A percentile compares a stretch with the other conserved stretches of the same genome.
These are phyloP conservation scores for Laburnicola sp. DNA, from an alignment of 2,329 filamentous ascomycete genomes.

Conservation along the genomic window DNA sequence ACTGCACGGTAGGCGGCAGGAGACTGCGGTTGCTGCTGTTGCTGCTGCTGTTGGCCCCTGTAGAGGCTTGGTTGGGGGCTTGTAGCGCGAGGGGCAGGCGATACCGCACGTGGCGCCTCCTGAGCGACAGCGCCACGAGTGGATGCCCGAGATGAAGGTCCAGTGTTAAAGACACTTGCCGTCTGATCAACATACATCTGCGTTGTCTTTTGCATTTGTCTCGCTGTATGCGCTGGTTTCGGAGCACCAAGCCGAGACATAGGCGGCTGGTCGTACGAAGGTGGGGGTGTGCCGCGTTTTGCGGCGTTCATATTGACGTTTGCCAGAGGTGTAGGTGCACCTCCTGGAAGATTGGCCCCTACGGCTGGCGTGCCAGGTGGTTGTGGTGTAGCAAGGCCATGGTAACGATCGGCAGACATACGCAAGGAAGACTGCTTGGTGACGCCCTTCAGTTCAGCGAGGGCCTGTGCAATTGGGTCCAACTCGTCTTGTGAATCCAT, in stretches of 20 bases:
- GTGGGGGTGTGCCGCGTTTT: slow-evolving; percentile 77
- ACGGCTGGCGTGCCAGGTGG: slow-evolving; percentile 47
- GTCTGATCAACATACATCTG: slow-evolving; percentile 85
- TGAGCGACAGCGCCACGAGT: slow-evolving; percentile 56
- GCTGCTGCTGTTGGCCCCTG: slow-evolving; percentile 6
- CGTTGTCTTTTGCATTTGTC: slow-evolving; percentile 93
- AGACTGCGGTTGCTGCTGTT: slow-evolving; percentile 9
- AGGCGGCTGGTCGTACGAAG: slow-evolving; percentile 76
- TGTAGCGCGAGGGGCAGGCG: slow-evolving; percentile 66
- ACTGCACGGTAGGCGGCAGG: slow-evolving; percentile 18
- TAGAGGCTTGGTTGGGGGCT: slow-evolving; percentile 62
- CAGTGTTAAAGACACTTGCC: slow-evolving; percentile 69
- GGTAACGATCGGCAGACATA: slow-evolving; percentile 94
- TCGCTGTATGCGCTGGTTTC: slow-evolving; percentile 86
- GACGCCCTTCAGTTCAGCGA: slow-evolving; percentile 89
- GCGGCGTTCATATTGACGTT: slow-evolving; percentile 56
- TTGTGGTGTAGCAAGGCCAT: slow-evolving; percentile 85
- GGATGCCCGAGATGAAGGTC: slow-evolving; percentile 57
- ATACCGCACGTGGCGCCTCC: slow-evolving; percentile 57
- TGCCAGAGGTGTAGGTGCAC: slow-evolving; percentile 51
- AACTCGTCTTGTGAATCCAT: slow-evolving; percentile 59
- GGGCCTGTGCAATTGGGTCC: slow-evolving; percentile 88
- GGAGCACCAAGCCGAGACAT: slow-evolving; percentile 83
- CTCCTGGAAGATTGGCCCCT: slow-evolving; percentile 46
- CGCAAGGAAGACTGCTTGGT: slow-evolving; percentile 77